A percentile compares a stretch with the other conserved stretches of the same genome.
phyloP scores from a whole-genome alignment of 257 asterid genomes.

The Solanum ossicruentum region DNA sequence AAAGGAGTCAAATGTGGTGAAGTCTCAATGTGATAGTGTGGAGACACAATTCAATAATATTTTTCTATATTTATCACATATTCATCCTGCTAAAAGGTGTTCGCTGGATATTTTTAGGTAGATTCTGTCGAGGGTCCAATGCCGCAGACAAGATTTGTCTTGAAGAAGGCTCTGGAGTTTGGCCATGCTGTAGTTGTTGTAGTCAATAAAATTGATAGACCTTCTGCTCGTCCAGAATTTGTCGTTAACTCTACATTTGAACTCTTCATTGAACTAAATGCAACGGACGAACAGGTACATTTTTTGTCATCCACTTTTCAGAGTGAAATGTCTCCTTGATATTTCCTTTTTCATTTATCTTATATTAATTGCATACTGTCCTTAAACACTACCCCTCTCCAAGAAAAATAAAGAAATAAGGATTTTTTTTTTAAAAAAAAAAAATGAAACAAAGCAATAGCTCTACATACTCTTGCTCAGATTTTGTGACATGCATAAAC shows the following conservation, averaged over 20 bases:
- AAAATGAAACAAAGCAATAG: not conserved
- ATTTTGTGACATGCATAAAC: not conserved
- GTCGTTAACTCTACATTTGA: constrained; percentile 94
- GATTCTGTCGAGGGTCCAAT: constrained; percentile 99
- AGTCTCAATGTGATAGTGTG: no score
- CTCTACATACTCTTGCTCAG: not conserved
- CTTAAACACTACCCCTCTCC: not conserved
- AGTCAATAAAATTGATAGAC: constrained; percentile 91
- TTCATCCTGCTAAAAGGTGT: constrained; percentile 7
- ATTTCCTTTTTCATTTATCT: not conserved
- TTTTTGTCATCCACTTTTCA: not conserved
- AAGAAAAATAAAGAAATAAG: not conserved
- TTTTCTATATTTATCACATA: no score
- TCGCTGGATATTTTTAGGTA: constrained; percentile 41
- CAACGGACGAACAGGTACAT: constrained; percentile 91
- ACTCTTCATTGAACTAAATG: constrained; percentile 87
- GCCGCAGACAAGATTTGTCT: constrained; percentile 98
- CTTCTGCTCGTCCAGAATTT: constrained; percentile 93
- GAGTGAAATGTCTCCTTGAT: not conserved
- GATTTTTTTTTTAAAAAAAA: not conserved
- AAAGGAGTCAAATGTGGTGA: no score
- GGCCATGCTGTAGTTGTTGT: constrained; percentile 97
- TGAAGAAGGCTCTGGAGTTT: constrained; percentile 98
- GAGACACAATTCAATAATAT: no score
- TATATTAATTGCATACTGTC: not conserved